Evolutionary conservation across 768 basidiomycete genomes (phyloP).

Genomic region (Tubosaeta sp.): DNA sequence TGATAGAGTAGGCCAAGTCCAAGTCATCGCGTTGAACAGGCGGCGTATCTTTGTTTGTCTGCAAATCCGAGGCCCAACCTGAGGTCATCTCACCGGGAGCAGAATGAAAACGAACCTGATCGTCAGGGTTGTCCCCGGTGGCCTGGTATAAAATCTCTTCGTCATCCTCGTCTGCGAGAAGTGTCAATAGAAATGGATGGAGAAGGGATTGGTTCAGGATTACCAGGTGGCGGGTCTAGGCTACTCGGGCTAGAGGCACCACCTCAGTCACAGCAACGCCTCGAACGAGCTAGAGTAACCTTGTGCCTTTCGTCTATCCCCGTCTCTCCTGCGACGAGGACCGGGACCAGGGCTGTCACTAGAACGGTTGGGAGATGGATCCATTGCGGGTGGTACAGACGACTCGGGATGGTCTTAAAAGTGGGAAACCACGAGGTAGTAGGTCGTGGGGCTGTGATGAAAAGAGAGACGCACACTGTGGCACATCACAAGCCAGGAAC

Average conservation of each 20-base stretch:
- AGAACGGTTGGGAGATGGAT: conserved; percentile 13
- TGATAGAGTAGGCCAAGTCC: conserved; percentile 30
- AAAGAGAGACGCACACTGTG: no score
- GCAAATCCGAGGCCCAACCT: neutral
- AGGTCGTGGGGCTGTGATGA: no score
- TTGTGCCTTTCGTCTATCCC: conserved; percentile 16
- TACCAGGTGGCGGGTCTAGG: neutral
- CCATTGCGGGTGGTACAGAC: conserved; percentile 6
- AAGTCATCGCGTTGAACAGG: conserved; percentile 1
- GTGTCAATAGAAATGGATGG: neutral
- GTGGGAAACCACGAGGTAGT: no score
- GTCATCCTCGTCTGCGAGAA: neutral
- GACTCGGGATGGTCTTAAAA: conserved; percentile 4
- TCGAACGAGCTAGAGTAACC: conserved; percentile 1
- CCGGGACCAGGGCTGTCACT: neutral
- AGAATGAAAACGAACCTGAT: conserved; percentile 8
- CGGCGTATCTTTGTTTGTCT: conserved; percentile 17
- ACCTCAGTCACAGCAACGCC: no score
- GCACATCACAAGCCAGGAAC: no score
- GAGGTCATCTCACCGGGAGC: neutral
- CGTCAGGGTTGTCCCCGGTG: neutral
- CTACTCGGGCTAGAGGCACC: conserved; percentile 6
- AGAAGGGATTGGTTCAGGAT: conserved; percentile 4
- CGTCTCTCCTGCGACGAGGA: conserved; percentile 3
- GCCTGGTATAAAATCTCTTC: conserved; percentile 14